Evolutionary conservation across 352 stramenopile species (phyloP).

Genomic region (Globisporangium carolinianum): DNA sequence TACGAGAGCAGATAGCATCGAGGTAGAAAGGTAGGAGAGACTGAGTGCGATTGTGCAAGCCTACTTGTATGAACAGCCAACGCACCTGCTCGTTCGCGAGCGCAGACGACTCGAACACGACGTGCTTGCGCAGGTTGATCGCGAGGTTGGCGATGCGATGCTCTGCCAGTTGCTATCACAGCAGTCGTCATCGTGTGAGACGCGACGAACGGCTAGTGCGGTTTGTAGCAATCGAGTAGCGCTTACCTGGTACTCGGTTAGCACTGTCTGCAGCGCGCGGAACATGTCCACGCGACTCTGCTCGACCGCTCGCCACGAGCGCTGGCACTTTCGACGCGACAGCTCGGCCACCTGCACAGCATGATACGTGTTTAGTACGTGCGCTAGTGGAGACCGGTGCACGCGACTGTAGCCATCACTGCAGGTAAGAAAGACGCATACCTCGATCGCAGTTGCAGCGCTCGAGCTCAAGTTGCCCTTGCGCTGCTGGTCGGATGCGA

Average conservation of each 20-base stretch:
- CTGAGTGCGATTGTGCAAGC: too few species aligned
- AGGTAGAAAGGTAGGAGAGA: not conserved
- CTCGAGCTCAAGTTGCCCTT: slow-evolving; percentile 62
- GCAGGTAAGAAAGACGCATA: slow-evolving; percentile 8
- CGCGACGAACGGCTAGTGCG: not conserved
- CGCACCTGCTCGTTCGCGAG: slow-evolving; percentile 77
- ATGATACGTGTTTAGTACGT: too few species aligned
- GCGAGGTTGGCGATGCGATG: slow-evolving; percentile 61
- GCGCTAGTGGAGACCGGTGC: too few species aligned
- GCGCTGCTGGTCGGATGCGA: slow-evolving; percentile 55
- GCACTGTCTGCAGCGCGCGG: slow-evolving; percentile 50
- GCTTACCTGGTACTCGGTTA: slow-evolving; percentile 75
- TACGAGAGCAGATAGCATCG: not conserved
- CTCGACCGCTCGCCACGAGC: slow-evolving; percentile 57
- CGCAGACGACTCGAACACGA: slow-evolving; percentile 75
- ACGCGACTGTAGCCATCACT: too few species aligned
- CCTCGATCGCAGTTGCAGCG: slow-evolving; percentile 54
- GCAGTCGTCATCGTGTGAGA: not conserved
- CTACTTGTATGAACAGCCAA: too few species aligned
- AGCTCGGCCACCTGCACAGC: slow-evolving; percentile 42
- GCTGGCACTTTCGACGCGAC: slow-evolving; percentile 49
- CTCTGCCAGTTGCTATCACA: slow-evolving; percentile 67
- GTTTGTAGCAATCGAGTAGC: not conserved
- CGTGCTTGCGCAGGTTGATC: slow-evolving; percentile 75
- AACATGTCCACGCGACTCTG: slow-evolving; percentile 62